phyloP scores from a whole-genome alignment of 164 flowering plant species.

The Piper longum region DNA sequence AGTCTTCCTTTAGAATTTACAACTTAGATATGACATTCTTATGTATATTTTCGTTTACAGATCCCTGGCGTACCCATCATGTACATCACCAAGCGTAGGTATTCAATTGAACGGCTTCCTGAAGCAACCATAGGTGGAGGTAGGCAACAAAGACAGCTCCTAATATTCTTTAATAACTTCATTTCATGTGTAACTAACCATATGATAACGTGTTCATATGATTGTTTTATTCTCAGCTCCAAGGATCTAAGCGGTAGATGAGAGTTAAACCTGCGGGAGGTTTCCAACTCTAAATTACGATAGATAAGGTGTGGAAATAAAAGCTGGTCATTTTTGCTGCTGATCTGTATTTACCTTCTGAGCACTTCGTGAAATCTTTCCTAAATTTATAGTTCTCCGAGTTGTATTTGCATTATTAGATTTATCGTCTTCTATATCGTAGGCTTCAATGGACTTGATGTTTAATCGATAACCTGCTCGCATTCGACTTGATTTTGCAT shows the following conservation, averaged over 20 bases:
- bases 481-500: no score
- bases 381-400: no score
- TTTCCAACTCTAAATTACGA: no score
- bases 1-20: not conserved
- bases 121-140: slow-evolving; percentile 99
- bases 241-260: not conserved
- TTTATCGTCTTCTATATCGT: no score
- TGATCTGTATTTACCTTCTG: no score
- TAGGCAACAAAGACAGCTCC: slow-evolving; percentile 10
- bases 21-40: not conserved
- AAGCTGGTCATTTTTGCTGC: no score
- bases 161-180: not conserved
- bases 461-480: no score
- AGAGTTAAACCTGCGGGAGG: not conserved
- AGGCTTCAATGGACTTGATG: no score
- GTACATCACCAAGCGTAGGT: slow-evolving; percentile 77
- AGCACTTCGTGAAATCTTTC: no score
- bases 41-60: slow-evolving; percentile 17
- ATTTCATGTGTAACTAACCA: not conserved
- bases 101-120: slow-evolving; percentile 88
- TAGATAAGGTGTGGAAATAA: no score
- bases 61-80: slow-evolving; percentile 96
- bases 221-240: not conserved
- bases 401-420: no score
- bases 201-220: not conserved